A percentile compares a stretch with the other conserved stretches of the same genome.
Evolutionary conservation across 805 yeast genomes (phyloP).

Genomic region (Brettanomyces naardenensis): DNA sequence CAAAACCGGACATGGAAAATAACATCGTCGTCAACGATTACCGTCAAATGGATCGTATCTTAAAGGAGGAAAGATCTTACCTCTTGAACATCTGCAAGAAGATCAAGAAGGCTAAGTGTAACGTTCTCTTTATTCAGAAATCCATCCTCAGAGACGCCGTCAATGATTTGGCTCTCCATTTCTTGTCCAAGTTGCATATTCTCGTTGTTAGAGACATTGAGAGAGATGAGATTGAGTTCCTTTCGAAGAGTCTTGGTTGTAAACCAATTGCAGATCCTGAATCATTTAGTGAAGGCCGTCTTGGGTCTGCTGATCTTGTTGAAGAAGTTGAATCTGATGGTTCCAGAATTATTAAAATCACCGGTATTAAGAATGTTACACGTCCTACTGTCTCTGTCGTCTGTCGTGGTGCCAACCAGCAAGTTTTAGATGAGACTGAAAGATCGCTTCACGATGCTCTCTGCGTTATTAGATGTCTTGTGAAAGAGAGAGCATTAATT

Average conservation of each 20-base stretch:
- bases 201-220: slow-evolving; percentile 93
- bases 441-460: slow-evolving; percentile 96
- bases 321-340: slow-evolving; percentile 90
- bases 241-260: slow-evolving; percentile 79
- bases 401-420: slow-evolving; percentile 89
- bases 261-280: slow-evolving; percentile 96
- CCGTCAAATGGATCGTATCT: slow-evolving; percentile 97
- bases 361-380: slow-evolving; percentile 61
- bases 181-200: slow-evolving; percentile 85
- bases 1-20: slow-evolving; percentile 96
- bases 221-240: slow-evolving; percentile 92
- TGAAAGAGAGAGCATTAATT: slow-evolving; percentile 79
- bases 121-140: slow-evolving; percentile 82
- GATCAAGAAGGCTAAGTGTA: slow-evolving; percentile 94
- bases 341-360: slow-evolving; percentile 79
- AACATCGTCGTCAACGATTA: slow-evolving; percentile 96
- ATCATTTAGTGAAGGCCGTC: slow-evolving; percentile 83
- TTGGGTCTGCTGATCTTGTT: slow-evolving; percentile 85
- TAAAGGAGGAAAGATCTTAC: slow-evolving; percentile 96
- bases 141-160: slow-evolving; percentile 94
- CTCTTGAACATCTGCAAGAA: slow-evolving; percentile 90
- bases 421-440: slow-evolving; percentile 92
- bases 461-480: slow-evolving; percentile 85
- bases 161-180: slow-evolving; percentile 89
- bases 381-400: slow-evolving; percentile 78